Base-by-base conservation (phyloP, 768 basidiomycete species). In the Suillus americanus region DNA sequence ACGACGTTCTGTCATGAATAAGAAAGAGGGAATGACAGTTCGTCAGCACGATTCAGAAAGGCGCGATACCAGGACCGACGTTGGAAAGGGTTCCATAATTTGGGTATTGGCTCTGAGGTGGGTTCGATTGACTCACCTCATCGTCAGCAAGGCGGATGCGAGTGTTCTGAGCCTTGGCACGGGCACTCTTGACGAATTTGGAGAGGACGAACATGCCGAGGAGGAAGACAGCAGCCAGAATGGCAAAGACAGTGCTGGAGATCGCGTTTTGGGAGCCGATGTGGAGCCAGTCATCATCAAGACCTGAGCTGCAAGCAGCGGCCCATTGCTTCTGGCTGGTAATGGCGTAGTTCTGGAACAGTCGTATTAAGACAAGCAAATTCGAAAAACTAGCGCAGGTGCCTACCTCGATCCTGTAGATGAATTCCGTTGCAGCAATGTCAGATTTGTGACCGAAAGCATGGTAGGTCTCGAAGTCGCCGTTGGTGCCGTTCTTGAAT, bases 371-470 rank as follows among this genome's bases (percentile, higher is more conserved):
- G 46, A 23, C 30, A 46, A 55, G 50, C 53, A 51, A n/a, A 33
- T 37, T 18, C 12, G n/a, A 41, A 10, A 62, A 41, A 30, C 41
- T 20, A 4, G 45, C 23, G 6, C 18, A 61, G 12, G 18, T 23
- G 71, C 79, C 20, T 72, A 90, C 91, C 85, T 92, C 89, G 62
- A 88, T 82, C 63, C 88, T 85, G 82, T 92, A 91, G 75, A 92
- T 89, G 81, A 94, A 93, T 73, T 92, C 90, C 16, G 91, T 92
- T 71, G 93, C 81, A 57, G 91, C 89, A 70, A 94, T 89, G 72
- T 93, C 92, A 63, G 86, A 79, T 64, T 83, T 80, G 79, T 89
- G 87, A 65, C 87, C 89, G 75, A 92, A 93, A 73, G 87, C 88
- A 69, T 91, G 86, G 74, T 91, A 77, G 65, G 86, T 86, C 69